Base-by-base conservation (phyloP, 306 rosid genomes). In the Casuarina cunninghamiana region DNA sequence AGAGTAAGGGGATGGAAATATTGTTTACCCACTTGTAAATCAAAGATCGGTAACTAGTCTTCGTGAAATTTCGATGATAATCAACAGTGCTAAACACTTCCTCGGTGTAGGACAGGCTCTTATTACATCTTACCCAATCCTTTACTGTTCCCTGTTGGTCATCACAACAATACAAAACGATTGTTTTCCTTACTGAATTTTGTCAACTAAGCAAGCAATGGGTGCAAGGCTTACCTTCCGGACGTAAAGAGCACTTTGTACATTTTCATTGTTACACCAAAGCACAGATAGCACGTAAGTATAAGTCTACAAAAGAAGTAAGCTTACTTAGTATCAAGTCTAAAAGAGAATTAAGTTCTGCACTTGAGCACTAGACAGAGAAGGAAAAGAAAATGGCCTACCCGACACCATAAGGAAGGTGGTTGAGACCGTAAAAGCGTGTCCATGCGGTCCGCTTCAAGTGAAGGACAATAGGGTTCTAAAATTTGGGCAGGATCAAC, bases 381-480 rank as follows among this genome's bases (percentile, higher is more conserved):
- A 43, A 5, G 10, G 26, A 41, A 43, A 13, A 17, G 6, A 16
- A 5, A 10, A 3, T 26, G 11, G 5, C 1, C 17, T 66, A 66
- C 71, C 71, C 71, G 51, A 50, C 71, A 67, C 71, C 50, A 41
- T 67, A 67, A 67, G 48, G 32, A 10, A 17, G 49, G 71, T n/a
- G 71, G 12, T 67, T 15, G 44, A 42, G 71, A 41, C 55, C 48
- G 71, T 26, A 77, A 72, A 78, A 46, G 61, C 66, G 78, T 32
- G n/a, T 51, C 17, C 67, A 1, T 13, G 2, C 1, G 17, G 5
- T 42, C 55, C 13, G 51, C 54, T 17, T 41, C 35, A 5, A 38
- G 15, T 67, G 60, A 60, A 63, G 53, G 3, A 53, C 90, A 87
- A 0, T 57, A 17, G 54, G 86, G 88, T 53, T 87, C 88, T 83